Evolutionary conservation across 176 grass and related monocot species (phyloP), one percentile per base, ranked within the genome.

Genomic region (Triticum timopheevii): DNA sequence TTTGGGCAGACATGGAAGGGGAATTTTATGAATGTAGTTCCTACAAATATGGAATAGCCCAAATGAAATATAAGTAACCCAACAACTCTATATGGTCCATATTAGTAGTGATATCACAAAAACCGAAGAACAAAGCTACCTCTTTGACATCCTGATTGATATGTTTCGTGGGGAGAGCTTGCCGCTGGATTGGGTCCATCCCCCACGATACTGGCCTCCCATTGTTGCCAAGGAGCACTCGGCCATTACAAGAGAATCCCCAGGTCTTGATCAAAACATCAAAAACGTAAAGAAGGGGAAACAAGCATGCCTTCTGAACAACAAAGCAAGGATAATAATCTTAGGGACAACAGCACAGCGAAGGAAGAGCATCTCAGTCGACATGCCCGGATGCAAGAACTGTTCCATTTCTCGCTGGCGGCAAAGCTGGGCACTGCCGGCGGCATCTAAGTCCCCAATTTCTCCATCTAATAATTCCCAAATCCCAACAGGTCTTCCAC

Each of bases 171-270:
- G 22, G 79, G 65, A 61, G 6, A 90, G 30, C 10, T 74, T 90
- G 63, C 64, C 63, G 15, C 52, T 84, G 36, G 76, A 76, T 5
- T 79, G 73, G 77, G 25, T 75, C 72, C 93, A 90, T 86, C 63
- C 79, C 28, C 88, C 73, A 80, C 40, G 65, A 76, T 75, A 47
- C 25, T 82, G 93, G 34, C 87, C 86, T 73, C 85, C 81, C 36
- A 86, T 58, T 61, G 88, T 86, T 12, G 75, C 82, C 72, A 92
- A 86, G 23, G 93, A 87, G 88, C 87, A 95, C 36, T 76, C 85
- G 13, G 90, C 88, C 93, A 95, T 95, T 71, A 78, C 83, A 82
- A 40, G 3, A 13, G 62, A 17, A n/a, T 44, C 67, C 10, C 27
- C 1, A 35, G 22, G 7, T 76, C 63, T 16, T 30, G 45, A 5